These are phyloP conservation scores for Colletotrichum gigasporum DNA, from an alignment of 2,329 filamentous ascomycete genomes.

Conservation along the genomic window DNA sequence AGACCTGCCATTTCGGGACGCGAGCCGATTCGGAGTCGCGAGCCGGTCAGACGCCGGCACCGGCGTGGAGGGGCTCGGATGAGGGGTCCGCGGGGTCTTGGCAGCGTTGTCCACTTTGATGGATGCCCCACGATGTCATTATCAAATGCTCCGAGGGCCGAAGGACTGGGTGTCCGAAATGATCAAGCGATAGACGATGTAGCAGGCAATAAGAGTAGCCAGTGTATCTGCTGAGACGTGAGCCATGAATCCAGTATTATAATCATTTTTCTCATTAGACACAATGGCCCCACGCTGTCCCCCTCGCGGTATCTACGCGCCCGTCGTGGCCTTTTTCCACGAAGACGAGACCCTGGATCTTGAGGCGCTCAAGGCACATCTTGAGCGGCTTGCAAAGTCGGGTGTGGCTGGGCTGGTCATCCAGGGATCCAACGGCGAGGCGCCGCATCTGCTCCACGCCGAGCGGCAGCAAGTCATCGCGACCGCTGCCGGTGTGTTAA, in stretches of 20 bases:
- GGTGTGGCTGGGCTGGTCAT: conserved; percentile 57
- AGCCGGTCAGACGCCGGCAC: conserved; percentile 20
- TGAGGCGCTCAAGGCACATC: conserved; percentile 47
- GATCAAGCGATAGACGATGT: background rate
- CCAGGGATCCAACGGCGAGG: conserved; percentile 57
- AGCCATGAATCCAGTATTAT: no score
- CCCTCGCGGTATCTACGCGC: conserved; percentile 52
- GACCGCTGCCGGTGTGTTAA: conserved; percentile 60
- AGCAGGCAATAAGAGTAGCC: conserved; percentile 10
- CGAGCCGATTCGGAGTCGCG: conserved; percentile 20
- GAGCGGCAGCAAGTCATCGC: conserved; percentile 65
- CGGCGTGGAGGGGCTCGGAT: conserved; percentile 14
- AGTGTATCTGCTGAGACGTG: background rate
- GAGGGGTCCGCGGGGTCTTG: conserved; percentile 19
- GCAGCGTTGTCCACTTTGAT: conserved; percentile 8
- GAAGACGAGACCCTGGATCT: conserved; percentile 55
- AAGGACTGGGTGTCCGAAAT: background rate
- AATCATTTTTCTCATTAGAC: background rate
- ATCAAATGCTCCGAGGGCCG: conserved; percentile 17
- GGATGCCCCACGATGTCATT: background rate
- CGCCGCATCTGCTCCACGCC: conserved; percentile 61
- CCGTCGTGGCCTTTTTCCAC: conserved; percentile 48
- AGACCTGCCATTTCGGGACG: conserved; percentile 5
- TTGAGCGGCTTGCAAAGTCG: conserved; percentile 50
- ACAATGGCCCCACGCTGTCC: conserved; percentile 12